Evolutionary conservation across 768 basidiomycete species (phyloP), one percentile per base, ranked within the genome.

Genomic region (Naematelia encephala): DNA sequence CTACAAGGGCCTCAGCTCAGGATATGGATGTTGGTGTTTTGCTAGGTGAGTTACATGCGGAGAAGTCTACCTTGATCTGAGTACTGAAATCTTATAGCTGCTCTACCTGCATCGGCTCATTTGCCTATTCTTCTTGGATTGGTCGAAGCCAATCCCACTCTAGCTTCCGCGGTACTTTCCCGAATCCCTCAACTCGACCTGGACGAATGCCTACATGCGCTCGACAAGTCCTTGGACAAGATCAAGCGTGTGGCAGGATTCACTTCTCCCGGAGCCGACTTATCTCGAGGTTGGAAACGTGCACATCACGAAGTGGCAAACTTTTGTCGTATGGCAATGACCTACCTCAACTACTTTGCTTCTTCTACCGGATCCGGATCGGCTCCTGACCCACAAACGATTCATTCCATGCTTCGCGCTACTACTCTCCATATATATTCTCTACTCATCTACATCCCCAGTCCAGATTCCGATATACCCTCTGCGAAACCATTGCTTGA

Each of bases 11-110:
- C 12, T 12, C 58, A 14, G 51, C 4, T 8, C 14, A 48, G 3
- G 54, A 60, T 29, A n/a, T 69, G 2, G 72, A 74, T 56, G 50
- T 68, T 3, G 72, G 72, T 4, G 52, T 74, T 12, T 48, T 74
- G 52, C 62, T 74, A 1, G 68, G 72, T 74, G 47, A 46, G 69
- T 64, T 43, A 19, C 1, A 11, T 19, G n/a, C 23, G 19, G 39
- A 27, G 26, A 14, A n/a, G n/a, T n/a, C n/a, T n/a, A n/a, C 4
- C 25, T 27, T 51, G 4, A 22, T 44, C 29, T 22, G 25, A 45
- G 13, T 30, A 25, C 10, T 52, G 29, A 21, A 5, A 23, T 8
- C 5, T 39, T 2, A 10, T 39, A 74, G 72, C 69, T 4, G 55
- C 69, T n/a, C 39, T 74, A 13, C 72, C 72, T 1, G 45, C 69